These are phyloP conservation scores for Jackrogersella multiformis DNA, from an alignment of 495 filamentous ascomycete genomes.

Conservation along the genomic window DNA sequence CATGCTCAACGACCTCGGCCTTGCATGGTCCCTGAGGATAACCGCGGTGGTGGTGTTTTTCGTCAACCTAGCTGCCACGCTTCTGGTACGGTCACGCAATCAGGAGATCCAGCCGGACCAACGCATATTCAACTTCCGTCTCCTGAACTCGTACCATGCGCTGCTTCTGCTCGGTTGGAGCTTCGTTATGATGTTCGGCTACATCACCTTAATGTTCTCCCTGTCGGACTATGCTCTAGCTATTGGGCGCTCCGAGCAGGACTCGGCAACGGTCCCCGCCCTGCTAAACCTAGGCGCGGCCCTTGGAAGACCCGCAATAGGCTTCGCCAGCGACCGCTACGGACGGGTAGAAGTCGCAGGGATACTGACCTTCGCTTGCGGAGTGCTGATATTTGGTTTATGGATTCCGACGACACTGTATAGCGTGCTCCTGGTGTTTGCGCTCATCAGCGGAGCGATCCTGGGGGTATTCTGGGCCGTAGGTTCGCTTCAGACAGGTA, in stretches of 20 bases:
- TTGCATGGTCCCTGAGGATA: background rate
- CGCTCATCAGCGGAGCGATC: background rate
- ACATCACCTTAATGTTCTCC: constrained; percentile 2
- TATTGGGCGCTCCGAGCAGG: background rate
- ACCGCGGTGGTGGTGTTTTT: background rate
- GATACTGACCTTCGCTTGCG: background rate
- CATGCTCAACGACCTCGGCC: background rate
- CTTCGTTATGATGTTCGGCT: constrained; percentile 6
- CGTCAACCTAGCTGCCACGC: background rate
- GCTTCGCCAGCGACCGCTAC: background rate
- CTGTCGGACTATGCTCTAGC: constrained; percentile 1
- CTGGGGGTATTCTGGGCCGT: background rate
- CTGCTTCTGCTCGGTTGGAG: background rate
- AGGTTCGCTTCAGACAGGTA: background rate
- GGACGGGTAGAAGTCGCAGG: background rate
- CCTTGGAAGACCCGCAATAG: background rate
- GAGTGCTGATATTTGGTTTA: background rate
- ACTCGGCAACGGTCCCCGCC: background rate
- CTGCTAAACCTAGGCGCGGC: constrained; percentile 1
- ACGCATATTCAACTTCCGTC: background rate
- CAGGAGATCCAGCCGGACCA: background rate
- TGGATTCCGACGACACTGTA: background rate
- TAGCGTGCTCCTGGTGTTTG: background rate
- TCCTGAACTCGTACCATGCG: background rate
- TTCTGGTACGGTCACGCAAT: background rate